Evolutionary conservation across 768 basidiomycete genomes (phyloP), one percentile per base, ranked within the genome.

Genomic region (Macrolepiota dolichaula): DNA sequence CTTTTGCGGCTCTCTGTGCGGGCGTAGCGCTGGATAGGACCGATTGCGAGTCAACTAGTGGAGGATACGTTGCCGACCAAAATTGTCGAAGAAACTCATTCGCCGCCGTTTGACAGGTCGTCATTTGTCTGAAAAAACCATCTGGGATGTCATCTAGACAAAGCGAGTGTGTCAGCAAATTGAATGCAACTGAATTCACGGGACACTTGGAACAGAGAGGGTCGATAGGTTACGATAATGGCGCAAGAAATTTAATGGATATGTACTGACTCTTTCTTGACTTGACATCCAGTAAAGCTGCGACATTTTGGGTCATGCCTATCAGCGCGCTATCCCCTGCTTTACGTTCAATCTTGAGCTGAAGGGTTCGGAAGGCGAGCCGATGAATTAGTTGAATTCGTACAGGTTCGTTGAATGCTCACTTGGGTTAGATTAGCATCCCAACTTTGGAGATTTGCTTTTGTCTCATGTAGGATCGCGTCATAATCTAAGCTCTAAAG

Each of bases 21-120:
- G 86, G 81, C 0, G 86, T 87, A 1, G 84, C 76, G 0, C 75
- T 65, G 4, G 77, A 74, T 17, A 77, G 67, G 27, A 55, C 44
- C 22, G 59, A 61, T 47, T 60, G 59, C 13, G 59, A 61, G 52
- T 91, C 91, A 17, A 81, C 76, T 0, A 81, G 73, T 5, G 89
- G 85, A 4, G 94, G 96, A 64, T 94, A 90, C 53, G 91, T 83
- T 1, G 94, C 84, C 1, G 88, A 82, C 95, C 96, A 98, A 71
- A 94, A 98, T 71, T 98, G 97, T 29, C 96, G 87, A 13, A 99
- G 79, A 71, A 98, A 97, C 70, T 99, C 97, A 68, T 94, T 95
- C 11, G 96, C 89, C 2, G 96, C 90, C 1, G 93, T 93, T 69
- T 97, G 94, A 68, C 92, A 94, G 0, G 91, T 91, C 17, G 85